A percentile compares a stretch with the other conserved stretches of the same genome.
These are phyloP conservation scores for Stachybotrys echinatus DNA, from an alignment of 2,329 filamentous ascomycete genomes.

Conservation along the genomic window DNA sequence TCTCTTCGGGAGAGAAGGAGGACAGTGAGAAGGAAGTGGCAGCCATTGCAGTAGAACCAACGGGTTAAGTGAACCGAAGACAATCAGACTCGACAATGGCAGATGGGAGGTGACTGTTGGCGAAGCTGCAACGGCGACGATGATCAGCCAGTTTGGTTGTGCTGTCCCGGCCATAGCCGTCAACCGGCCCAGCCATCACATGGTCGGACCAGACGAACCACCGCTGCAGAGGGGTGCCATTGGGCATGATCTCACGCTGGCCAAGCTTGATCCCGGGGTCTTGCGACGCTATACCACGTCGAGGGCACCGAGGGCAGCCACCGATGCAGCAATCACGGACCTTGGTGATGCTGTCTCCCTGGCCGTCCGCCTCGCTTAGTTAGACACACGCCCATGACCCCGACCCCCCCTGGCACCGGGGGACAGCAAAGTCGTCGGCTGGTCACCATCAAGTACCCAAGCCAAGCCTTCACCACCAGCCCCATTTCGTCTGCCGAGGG, in stretches of 20 bases:
- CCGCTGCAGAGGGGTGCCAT: background rate
- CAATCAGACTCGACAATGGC: background rate
- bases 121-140: background rate
- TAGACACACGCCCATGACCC: background rate
- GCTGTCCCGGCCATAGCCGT: background rate
- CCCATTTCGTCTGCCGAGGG: background rate
- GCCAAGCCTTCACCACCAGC: background rate
- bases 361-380: background rate
- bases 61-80: too few species aligned
- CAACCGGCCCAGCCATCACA: background rate
- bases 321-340: background rate
- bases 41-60: slow-evolving; percentile 12
- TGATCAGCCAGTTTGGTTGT: background rate
- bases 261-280: background rate
- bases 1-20: slow-evolving; percentile 26
- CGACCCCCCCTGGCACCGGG: too few species aligned
- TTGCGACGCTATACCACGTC: background rate
- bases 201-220: background rate
- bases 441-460: background rate
- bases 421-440: background rate
- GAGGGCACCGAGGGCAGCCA: background rate
- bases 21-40: slow-evolving; percentile 17
- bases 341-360: background rate
- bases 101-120: too few species aligned
- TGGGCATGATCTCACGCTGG: background rate